Evolutionary conservation across 192 early-diverging fungal species (phyloP).

Genomic region (Chytriomyces confervae): DNA sequence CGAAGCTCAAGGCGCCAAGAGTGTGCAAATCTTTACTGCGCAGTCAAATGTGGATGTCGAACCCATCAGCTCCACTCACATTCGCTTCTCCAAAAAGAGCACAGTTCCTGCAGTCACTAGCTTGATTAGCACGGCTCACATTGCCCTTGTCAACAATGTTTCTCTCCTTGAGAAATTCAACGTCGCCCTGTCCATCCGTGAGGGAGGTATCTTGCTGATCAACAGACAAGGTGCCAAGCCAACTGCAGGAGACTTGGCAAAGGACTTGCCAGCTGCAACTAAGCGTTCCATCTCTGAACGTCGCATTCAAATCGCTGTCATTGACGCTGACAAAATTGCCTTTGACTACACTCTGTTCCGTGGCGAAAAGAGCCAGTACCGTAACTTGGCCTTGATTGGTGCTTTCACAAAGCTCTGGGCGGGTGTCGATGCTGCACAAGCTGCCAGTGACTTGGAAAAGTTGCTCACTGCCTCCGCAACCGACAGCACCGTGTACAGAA

Average conservation of each 20-base stretch:
- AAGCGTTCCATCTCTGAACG: slow-evolving; percentile 57
- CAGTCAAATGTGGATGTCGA: slow-evolving; percentile 65
- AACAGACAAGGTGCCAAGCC: slow-evolving; percentile 58
- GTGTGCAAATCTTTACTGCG: slow-evolving; percentile 49
- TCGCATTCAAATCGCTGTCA: slow-evolving; percentile 61
- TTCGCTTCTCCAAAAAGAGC: slow-evolving; percentile 55
- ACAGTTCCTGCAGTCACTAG: slow-evolving; percentile 33
- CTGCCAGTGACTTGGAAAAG: slow-evolving; percentile 29
- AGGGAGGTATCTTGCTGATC: slow-evolving; percentile 62
- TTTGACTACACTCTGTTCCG: slow-evolving; percentile 63
- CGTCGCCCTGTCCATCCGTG: slow-evolving; percentile 56
- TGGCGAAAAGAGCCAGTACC: slow-evolving; percentile 48
- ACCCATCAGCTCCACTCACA: slow-evolving; percentile 62
- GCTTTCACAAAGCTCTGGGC: slow-evolving; percentile 60
- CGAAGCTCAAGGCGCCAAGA: slow-evolving; percentile 43
- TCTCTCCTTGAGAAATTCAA: slow-evolving; percentile 65
- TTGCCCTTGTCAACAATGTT: slow-evolving; percentile 69
- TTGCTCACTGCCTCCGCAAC: slow-evolving; percentile 17
- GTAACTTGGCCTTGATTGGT: slow-evolving; percentile 63
- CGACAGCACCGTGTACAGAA: slow-evolving; percentile 39
- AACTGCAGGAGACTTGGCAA: slow-evolving; percentile 68
- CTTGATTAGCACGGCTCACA: slow-evolving; percentile 57
- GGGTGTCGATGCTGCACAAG: slow-evolving; percentile 35
- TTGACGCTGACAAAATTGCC: slow-evolving; percentile 70
- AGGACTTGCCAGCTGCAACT: slow-evolving; percentile 70